Percentiles rank a stretch among this genome's conserved stretches.
Conservation (phyloP, 78 protist species). For the Mastigamoeba balamuthi region DNA sequence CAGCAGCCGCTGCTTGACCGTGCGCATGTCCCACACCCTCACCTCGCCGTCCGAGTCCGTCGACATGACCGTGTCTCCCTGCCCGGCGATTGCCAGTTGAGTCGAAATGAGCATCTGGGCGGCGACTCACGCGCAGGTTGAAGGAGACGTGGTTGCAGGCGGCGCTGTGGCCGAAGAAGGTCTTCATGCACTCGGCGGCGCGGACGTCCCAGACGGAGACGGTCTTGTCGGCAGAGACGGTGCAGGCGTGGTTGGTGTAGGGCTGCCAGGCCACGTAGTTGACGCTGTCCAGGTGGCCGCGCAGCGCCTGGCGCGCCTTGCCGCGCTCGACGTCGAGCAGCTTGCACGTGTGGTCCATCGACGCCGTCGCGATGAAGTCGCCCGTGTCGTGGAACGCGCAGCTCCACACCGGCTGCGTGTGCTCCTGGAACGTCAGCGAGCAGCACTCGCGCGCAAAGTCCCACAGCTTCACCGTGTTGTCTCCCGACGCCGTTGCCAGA, state of each 20-base stretch:
- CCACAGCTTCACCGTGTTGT: slow-evolving; percentile 71
- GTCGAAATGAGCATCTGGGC: too few relatives aligned
- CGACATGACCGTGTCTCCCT: slow-evolving; percentile 55
- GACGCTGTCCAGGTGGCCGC: slow-evolving; percentile 83
- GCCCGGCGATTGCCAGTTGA: background rate
- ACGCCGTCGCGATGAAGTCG: slow-evolving; percentile 42
- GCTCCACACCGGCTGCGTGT: slow-evolving; percentile 72
- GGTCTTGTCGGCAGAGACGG: slow-evolving; percentile 79
- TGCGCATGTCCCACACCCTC: slow-evolving; percentile 58
- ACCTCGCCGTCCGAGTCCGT: slow-evolving; percentile 74
- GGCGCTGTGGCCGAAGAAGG: slow-evolving; percentile 74
- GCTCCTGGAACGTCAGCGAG: slow-evolving; percentile 45
- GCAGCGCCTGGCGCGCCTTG: slow-evolving; percentile 33
- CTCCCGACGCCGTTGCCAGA: slow-evolving; percentile 68
- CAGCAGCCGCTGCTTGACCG: slow-evolving; percentile 6
- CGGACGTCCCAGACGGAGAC: slow-evolving; percentile 82
- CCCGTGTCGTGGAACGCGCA: slow-evolving; percentile 64
- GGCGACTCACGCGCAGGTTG: too few relatives aligned
- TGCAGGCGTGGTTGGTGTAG: slow-evolving; percentile 43
- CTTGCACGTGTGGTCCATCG: slow-evolving; percentile 72
- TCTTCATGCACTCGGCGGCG: slow-evolving; percentile 37
- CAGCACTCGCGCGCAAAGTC: slow-evolving; percentile 39
- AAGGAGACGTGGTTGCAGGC: slow-evolving; percentile 37
- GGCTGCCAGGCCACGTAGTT: slow-evolving; percentile 64
- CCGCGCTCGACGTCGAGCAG: slow-evolving; percentile 40